Evolutionary conservation across 1,284 basidiomycete species (phyloP).

Genomic region (Anthracocystis panici-leucophaei): DNA sequence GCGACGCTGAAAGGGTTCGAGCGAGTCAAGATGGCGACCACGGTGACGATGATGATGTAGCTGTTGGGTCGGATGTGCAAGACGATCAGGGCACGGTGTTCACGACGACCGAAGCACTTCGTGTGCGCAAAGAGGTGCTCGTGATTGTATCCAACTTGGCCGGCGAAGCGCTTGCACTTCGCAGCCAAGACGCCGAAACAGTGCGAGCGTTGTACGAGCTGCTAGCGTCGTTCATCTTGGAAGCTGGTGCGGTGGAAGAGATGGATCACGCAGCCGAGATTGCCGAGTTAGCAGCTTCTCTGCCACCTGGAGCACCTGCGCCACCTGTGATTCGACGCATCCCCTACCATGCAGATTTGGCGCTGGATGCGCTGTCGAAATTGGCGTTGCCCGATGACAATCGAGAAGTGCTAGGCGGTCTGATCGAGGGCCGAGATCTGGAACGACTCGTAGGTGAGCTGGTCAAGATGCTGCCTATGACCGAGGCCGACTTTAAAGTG

Average conservation of each 20-base stretch:
- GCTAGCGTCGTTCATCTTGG: conserved; percentile 81
- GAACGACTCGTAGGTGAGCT: conserved; percentile 78
- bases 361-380: conserved; percentile 84
- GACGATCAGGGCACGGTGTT: conserved; percentile 46
- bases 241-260: conserved; percentile 77
- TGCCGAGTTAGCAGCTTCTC: conserved; percentile 34
- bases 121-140: conserved; percentile 82
- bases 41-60: conserved; percentile 12
- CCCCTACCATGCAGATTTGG: conserved; percentile 78
- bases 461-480: conserved; percentile 83
- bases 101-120: conserved; percentile 73
- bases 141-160: conserved; percentile 80
- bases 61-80: background rate
- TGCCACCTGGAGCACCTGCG: conserved; percentile 25
- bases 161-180: conserved; percentile 72
- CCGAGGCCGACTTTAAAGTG: conserved; percentile 81
- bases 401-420: conserved; percentile 78
- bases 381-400: conserved; percentile 83
- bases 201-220: conserved; percentile 77
- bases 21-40: conserved; percentile 14
- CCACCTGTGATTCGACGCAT: conserved; percentile 46
- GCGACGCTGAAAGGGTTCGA: conserved; percentile 67
- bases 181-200: conserved; percentile 70
- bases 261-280: conserved; percentile 73
- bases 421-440: conserved; percentile 76